Evolutionary conservation across 257 asterid genomes (phyloP).

Genomic region (Solanum ahanhuiri): DNA sequence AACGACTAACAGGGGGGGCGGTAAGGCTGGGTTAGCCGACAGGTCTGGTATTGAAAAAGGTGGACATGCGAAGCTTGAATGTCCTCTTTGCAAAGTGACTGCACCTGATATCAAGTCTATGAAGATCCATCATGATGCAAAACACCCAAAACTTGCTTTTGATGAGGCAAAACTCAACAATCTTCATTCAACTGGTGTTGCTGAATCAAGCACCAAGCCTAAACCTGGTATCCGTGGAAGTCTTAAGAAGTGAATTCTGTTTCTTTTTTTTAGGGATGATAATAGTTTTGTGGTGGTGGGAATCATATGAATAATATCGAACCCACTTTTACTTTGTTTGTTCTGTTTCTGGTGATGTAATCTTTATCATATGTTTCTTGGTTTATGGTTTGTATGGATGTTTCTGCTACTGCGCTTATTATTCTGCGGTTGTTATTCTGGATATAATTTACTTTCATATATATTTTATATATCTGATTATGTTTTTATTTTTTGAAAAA

Average conservation of each 20-base stretch:
- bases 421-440: not conserved
- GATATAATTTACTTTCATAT: not conserved
- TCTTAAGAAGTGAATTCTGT: slow-evolving; percentile 40
- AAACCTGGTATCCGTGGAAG: slow-evolving; percentile 88
- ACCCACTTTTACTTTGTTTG: not conserved
- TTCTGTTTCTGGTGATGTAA: not conserved
- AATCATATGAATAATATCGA: not conserved
- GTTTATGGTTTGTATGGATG: not conserved
- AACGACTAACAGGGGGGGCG: slow-evolving; percentile 79
- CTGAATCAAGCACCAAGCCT: slow-evolving; percentile 34
- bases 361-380: not conserved
- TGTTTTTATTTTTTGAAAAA: not conserved
- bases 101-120: slow-evolving; percentile 81
- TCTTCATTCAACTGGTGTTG: slow-evolving; percentile 32
- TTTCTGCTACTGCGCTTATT: not conserved
- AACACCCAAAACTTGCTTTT: slow-evolving; percentile 71
- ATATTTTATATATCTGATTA: not conserved
- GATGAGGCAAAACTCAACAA: slow-evolving; percentile 57
- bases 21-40: slow-evolving; percentile 67
- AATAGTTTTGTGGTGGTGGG: not conserved
- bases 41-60: slow-evolving; percentile 63
- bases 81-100: slow-evolving; percentile 73
- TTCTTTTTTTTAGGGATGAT: not conserved
- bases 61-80: slow-evolving; percentile 84
- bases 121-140: slow-evolving; percentile 90